Evolutionary conservation across 306 rosid genomes (phyloP), one percentile per base, ranked within the genome.

Genomic region (Cicer bijugum): DNA sequence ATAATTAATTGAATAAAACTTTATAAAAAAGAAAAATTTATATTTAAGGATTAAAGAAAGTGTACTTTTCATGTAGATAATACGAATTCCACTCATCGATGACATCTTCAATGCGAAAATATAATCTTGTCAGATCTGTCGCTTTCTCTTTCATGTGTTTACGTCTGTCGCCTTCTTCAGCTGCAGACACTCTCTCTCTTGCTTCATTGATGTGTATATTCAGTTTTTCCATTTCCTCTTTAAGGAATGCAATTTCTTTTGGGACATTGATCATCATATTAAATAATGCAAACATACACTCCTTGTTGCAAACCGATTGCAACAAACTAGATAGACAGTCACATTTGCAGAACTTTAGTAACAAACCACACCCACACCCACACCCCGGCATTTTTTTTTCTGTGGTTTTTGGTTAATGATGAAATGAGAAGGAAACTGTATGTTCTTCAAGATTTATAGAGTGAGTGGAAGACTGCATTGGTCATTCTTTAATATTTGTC

Each of bases 71-170:
- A 15, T 15, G 57, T 51, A 1, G 20, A 51, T 6, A 9, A 15
- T 9, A 51, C 3, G 23, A 51, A 0, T 51, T 51, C 57, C 53
- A 75, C 5, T 75, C 63, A 16, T 75, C 79, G 12, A 63, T 6
- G 11, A 50, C 43, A 63, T 75, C 79, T 75, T 75, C 79, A 2
- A 62, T 48, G 12, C 10, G 64, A 20, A 75, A 75, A 50, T 48
- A 19, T 39, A 48, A 48, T 50, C 48, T 28, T 19, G 20, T 62
- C 0, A 63, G 7, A 16, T 39, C 53, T 61, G 8, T 48, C 40
- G 40, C 43, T 15, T 19, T 9, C 37, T 1, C 8, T 62, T 38
- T 50, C 6, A 62, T 62, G 2, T 50, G 44, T 0, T 28, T 23
- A 6, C 2, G 7, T 3, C 7, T 45, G 6, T 17, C 4, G 8